Conservation (phyloP, 768 basidiomycete genomes). For the Russula compacta region DNA sequence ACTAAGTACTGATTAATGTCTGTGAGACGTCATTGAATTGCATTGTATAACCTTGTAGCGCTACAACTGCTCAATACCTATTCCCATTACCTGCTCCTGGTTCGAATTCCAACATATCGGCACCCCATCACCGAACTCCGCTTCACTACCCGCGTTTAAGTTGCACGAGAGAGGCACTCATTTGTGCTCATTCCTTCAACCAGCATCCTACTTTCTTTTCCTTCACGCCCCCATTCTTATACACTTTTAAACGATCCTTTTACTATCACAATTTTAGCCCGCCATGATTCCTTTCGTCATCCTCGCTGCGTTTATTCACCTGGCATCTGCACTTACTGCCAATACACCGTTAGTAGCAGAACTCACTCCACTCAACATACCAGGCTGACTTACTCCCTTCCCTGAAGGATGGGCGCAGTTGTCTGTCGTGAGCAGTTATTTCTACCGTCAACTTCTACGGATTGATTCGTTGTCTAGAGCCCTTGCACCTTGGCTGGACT, state of each 20-base stretch:
- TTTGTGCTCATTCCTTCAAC: background rate
- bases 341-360: conserved; percentile 53
- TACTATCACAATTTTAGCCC: conserved; percentile 6
- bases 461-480: conserved; percentile 37
- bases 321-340: conserved; percentile 38
- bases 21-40: background rate
- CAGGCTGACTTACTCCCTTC: background rate
- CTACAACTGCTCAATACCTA: background rate
- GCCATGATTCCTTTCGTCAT: conserved; percentile 33
- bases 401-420: conserved; percentile 31
- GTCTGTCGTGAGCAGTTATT: conserved; percentile 39
- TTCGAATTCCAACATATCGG: conserved; percentile 12
- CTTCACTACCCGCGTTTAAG: conserved; percentile 13
- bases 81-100: background rate
- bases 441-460: background rate
- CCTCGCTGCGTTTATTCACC: conserved; percentile 25
- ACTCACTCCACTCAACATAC: background rate
- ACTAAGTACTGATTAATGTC: background rate
- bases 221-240: conserved; percentile 2
- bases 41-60: conserved; percentile 8
- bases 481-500: conserved; percentile 44
- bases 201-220: conserved; percentile 1
- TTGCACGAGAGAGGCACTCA: background rate
- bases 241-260: conserved; percentile 4
- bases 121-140: conserved; percentile 14